Evolutionary conservation across 164 flowering plant genomes (phyloP).

Genomic region (Santalum album): DNA sequence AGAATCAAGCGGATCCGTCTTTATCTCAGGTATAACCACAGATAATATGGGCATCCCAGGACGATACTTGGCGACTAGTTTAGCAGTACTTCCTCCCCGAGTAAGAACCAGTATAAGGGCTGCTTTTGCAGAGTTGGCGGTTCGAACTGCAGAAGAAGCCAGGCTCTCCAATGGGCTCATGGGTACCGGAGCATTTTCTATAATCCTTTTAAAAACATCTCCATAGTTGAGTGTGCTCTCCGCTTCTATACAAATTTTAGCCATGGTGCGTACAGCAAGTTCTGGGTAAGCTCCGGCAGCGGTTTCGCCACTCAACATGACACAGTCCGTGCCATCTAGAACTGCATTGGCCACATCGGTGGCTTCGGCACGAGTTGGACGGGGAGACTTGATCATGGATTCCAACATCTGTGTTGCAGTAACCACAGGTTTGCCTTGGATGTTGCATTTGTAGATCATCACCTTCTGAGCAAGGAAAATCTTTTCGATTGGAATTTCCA

Average conservation of each 20-base stretch:
- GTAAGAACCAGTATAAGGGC: slow-evolving; percentile 69
- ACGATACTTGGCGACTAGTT: slow-evolving; percentile 79
- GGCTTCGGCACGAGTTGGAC: slow-evolving; percentile 85
- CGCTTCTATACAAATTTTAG: slow-evolving; percentile 76
- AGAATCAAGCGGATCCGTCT: slow-evolving; percentile 75
- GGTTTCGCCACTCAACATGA: slow-evolving; percentile 92
- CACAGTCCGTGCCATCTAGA: slow-evolving; percentile 83
- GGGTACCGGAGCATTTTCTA: slow-evolving; percentile 66
- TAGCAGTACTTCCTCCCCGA: slow-evolving; percentile 81
- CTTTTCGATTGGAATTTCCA: slow-evolving; percentile 87
- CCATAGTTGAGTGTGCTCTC: slow-evolving; percentile 73
- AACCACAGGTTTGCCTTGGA: slow-evolving; percentile 86
- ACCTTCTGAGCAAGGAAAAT: slow-evolving; percentile 80
- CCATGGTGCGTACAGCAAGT: slow-evolving; percentile 76
- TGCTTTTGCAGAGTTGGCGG: slow-evolving; percentile 63
- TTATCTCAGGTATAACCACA: slow-evolving; percentile 76
- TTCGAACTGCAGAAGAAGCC: slow-evolving; percentile 75
- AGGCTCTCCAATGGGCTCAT: slow-evolving; percentile 89
- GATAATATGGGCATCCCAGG: slow-evolving; percentile 77
- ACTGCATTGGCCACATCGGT: slow-evolving; percentile 84
- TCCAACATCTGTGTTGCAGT: slow-evolving; percentile 84
- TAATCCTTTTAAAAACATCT: slow-evolving; percentile 57
- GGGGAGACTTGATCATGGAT: slow-evolving; percentile 85
- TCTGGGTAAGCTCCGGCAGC: slow-evolving; percentile 96
- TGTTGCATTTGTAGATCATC: slow-evolving; percentile 89